These are phyloP conservation scores for Ceratobasidium sp. DNA, from an alignment of 1,284 basidiomycete species.

Conservation along the genomic window DNA sequence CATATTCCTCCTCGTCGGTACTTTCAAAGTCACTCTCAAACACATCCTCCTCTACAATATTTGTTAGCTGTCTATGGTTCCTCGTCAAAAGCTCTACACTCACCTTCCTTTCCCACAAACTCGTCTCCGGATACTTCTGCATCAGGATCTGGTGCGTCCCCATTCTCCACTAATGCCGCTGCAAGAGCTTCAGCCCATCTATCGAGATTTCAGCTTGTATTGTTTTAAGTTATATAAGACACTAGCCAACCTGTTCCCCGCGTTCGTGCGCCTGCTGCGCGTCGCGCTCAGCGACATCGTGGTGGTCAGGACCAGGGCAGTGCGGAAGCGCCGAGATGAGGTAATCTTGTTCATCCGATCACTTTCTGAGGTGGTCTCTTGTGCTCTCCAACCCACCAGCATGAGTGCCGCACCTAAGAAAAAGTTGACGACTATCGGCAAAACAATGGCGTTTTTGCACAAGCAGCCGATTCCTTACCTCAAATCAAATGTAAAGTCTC, in stretches of 20 bases:
- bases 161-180: conserved; percentile 23
- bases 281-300: conserved; percentile 23
- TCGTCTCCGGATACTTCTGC: conserved; percentile 59
- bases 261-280: conserved; percentile 26
- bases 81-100: conserved; percentile 43
- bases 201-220: neutral
- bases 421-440: conserved; percentile 31
- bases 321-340: neutral
- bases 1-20: conserved; percentile 72
- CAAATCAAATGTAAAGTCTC: conserved; percentile 54
- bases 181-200: conserved; percentile 35
- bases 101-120: conserved; percentile 66
- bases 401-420: conserved; percentile 14
- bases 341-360: neutral
- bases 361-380: neutral
- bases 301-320: neutral
- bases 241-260: conserved; percentile 17
- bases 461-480: conserved; percentile 64
- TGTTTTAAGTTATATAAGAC: neutral
- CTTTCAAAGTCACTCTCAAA: conserved; percentile 83
- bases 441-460: conserved; percentile 53
- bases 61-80: neutral
- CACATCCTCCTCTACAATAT: conserved; percentile 66
- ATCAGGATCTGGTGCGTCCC: conserved; percentile 15
- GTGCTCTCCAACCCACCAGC: neutral